These are phyloP conservation scores for Cercospora zeae-maydis DNA, from an alignment of 2,329 filamentous ascomycete genomes.

Conservation along the genomic window DNA sequence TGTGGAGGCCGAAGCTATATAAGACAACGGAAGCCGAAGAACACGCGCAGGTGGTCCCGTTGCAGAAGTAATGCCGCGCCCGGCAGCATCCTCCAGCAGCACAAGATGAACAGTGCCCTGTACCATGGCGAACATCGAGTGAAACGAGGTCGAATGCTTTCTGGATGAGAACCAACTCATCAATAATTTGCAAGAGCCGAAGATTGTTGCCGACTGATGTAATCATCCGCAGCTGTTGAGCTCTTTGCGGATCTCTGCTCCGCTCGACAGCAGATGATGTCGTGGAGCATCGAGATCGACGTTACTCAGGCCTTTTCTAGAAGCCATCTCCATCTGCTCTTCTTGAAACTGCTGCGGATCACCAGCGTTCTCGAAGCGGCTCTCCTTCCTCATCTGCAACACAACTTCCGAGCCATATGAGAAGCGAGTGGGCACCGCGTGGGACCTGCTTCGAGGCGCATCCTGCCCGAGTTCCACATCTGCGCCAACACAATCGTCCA, in stretches of 20 bases:
- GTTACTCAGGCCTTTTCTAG: neutral
- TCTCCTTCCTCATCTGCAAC: conserved; percentile 1
- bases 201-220: neutral
- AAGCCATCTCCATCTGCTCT: neutral
- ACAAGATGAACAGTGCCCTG: neutral
- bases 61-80: conserved; percentile 4
- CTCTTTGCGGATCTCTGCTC: conserved; percentile 2
- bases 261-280: neutral
- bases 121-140: neutral
- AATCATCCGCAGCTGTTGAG: neutral
- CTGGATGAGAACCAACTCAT: neutral
- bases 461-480: neutral
- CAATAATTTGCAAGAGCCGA: neutral
- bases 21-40: neutral
- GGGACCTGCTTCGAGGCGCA: neutral
- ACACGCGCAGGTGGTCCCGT: neutral
- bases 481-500: neutral
- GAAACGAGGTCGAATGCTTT: neutral
- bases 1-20: conserved; percentile 4
- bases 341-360: neutral
- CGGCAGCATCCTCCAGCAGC: neutral
- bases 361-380: neutral
- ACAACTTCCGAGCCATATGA: neutral
- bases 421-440: neutral
- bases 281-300: conserved; percentile 4